Evolutionary conservation across 805 yeast genomes (phyloP).

Genomic region (Yarrowia sp.): DNA sequence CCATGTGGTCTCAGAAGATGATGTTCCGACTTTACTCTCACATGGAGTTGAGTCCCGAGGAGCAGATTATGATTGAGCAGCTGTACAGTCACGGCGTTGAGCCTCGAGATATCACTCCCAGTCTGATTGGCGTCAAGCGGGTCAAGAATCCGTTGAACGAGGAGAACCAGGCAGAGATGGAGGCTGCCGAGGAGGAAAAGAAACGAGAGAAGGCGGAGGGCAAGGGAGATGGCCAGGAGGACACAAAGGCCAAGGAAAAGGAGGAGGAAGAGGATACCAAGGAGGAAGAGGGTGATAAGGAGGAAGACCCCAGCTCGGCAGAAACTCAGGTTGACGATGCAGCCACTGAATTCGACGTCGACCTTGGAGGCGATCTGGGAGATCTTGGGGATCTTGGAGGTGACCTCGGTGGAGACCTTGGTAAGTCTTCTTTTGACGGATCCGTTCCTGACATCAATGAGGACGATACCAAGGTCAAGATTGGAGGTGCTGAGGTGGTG

Average conservation of each 20-base stretch:
- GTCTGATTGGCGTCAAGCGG: conserved; percentile 51
- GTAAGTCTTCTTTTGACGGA: not conserved
- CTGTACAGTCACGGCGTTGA: conserved; percentile 80
- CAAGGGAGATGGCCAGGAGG: not conserved
- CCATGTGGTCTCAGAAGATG: conserved; percentile 76
- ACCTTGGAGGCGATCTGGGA: not conserved
- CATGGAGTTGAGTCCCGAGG: conserved; percentile 71
- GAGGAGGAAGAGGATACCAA: too few relatives aligned
- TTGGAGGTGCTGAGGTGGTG: conserved; percentile 14
- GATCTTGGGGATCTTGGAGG: too few relatives aligned
- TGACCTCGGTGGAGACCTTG: not conserved
- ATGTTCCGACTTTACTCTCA: conserved; percentile 74
- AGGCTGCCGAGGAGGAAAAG: conserved; percentile 3
- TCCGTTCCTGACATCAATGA: not conserved
- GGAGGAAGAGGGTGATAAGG: not conserved
- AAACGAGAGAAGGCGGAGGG: conserved; percentile 26
- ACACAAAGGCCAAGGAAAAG: not conserved
- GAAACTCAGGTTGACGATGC: not conserved
- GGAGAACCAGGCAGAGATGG: conserved; percentile 25
- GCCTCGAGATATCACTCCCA: conserved; percentile 63
- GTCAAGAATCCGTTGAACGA: conserved; percentile 51
- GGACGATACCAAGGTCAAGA: conserved; percentile 15
- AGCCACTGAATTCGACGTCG: not conserved
- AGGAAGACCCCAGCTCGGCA: not conserved
- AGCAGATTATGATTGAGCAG: conserved; percentile 80